Base-by-base conservation (phyloP, 176 grass and related monocot genomes). In the Neostapfia colusana region DNA sequence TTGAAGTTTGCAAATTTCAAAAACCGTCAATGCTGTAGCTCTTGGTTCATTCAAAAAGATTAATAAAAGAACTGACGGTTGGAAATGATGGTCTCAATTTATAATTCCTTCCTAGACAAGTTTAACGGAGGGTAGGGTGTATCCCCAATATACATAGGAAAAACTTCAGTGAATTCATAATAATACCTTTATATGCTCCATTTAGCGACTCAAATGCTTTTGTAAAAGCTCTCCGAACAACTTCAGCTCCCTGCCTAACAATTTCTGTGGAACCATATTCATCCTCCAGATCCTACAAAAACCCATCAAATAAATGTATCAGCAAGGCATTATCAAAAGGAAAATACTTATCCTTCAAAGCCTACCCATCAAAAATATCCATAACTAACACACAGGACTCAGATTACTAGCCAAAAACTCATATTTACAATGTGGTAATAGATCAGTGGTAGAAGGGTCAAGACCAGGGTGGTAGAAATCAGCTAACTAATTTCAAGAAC, bases 181-280 rank as follows among this genome's bases (percentile, higher is more conserved):
- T 45, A 20, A 36, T 51, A 99, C 95, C 89, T 78, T 65, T 77
- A 26, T 99, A 95, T 77, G 87, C 86, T 79, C 40, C 75, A 39
- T 75, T 65, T 80, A 99, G 51, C 73, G 86, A 72, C 82, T 90
- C 63, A 82, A 91, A 99, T 60, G 88, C 76, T 86, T 88, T 99
- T 51, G 74, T 65, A 55, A 99, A 46, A 82, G 76, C 84, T 81
- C 28, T 95, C 55, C 56, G 68, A 56, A 90, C 84, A 72, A 99
- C 65, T 85, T 99, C 80, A n/a, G 74, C 73, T 82, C 79, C 89
- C 81, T 95, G 91, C 60, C 74, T 74, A 75, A 89, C 63, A 63
- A 87, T 89, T 74, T 91, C 81, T 14, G 69, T 66, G 0, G 85
- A 82, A 72, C 84, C 87, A 75, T 99, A 90, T 92, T 78, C 87